Evolutionary conservation across 371 early-diverging fungal genomes (phyloP), one percentile per base, ranked within the genome.

Genomic region (Rhizopus arrhizus): DNA sequence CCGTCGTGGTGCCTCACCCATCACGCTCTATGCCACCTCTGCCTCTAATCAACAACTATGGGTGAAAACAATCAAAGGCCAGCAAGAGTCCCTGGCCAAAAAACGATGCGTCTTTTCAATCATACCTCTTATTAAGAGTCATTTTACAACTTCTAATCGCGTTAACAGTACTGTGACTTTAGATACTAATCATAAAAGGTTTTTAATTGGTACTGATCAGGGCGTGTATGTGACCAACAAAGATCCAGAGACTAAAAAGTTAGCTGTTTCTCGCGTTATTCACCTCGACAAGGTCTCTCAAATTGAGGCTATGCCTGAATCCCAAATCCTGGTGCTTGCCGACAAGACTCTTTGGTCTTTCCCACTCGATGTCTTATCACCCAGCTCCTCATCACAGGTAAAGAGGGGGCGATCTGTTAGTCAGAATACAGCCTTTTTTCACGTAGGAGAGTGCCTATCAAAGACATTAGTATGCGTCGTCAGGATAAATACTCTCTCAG

Each of bases 381-480:
- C 78, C 43, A 77, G 78, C n/a, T 56, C 76, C 31, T 56, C 72
- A 9, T 34, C 85, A 28, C 88, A 85, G 10, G 61, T 42, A 34
- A 84, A 85, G 52, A 68, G 83, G n/a, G 83, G 82, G 33, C 79
- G 85, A 53, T 87, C 89, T 38, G 82, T 96, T 36, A 86, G 84
- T 35, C 80, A 88, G n/a, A 87, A 90, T 53, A 87, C 91, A 16
- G 85, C 89, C 47, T 96, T 96, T 70, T 93, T 96, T 82, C 90
- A 93, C 69, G 84, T 87, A 2, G 97, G 97, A 7, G 77, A 85
- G n/a, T 92, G 89, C 65, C 75, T 85, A 60, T 83, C 84, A 43
- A 72, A 82, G 55, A 84, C 89, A 2, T 70, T 94, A 5, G 86
- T 96, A 22, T 88, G 90, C 51, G 82, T 89, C 4, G 91, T 91